phyloP scores from a whole-genome alignment of 2,329 filamentous ascomycete species.

The Botrytis porri region DNA sequence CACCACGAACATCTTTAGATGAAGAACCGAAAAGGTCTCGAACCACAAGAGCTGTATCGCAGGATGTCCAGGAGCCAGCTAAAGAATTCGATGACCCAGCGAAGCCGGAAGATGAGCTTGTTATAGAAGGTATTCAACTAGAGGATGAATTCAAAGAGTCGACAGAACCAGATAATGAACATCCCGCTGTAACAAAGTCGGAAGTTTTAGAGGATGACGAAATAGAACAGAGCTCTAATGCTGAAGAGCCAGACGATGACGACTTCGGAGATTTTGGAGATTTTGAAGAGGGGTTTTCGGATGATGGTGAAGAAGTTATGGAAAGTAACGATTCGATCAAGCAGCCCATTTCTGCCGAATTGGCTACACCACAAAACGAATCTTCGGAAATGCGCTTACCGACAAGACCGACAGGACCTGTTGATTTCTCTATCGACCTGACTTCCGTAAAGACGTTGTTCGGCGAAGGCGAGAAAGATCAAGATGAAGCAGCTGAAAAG shows the following conservation, averaged over 20 bases:
- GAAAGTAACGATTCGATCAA: constrained; percentile 13
- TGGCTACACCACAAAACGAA: not conserved
- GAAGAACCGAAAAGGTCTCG: constrained; percentile 31
- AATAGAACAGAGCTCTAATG: constrained; percentile 1
- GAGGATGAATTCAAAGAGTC: not conserved
- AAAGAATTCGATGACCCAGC: constrained; percentile 34
- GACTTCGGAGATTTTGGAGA: constrained; percentile 43
- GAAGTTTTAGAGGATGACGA: constrained; percentile 16
- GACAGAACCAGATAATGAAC: not conserved
- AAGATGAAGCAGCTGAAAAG: constrained; percentile 28
- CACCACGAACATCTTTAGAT: constrained; percentile 37
- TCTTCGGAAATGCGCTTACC: not conserved
- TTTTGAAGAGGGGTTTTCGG: constrained; percentile 38
- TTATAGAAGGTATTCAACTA: not conserved
- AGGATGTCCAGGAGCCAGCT: constrained; percentile 31
- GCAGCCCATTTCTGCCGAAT: not conserved
- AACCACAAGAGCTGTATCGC: constrained; percentile 11
- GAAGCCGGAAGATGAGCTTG: constrained; percentile 23
- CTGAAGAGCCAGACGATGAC: constrained; percentile 26
- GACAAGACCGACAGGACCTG: constrained; percentile 24
- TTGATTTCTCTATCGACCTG: constrained; percentile 32
- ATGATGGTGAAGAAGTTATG: constrained; percentile 23
- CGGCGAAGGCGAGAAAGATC: constrained; percentile 25
- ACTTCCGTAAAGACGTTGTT: constrained; percentile 34
- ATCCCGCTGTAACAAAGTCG: not conserved